Evolutionary conservation across 495 filamentous ascomycete genomes (phyloP), one percentile per base, ranked within the genome.

Genomic region (Penicillium ochrochloron): DNA sequence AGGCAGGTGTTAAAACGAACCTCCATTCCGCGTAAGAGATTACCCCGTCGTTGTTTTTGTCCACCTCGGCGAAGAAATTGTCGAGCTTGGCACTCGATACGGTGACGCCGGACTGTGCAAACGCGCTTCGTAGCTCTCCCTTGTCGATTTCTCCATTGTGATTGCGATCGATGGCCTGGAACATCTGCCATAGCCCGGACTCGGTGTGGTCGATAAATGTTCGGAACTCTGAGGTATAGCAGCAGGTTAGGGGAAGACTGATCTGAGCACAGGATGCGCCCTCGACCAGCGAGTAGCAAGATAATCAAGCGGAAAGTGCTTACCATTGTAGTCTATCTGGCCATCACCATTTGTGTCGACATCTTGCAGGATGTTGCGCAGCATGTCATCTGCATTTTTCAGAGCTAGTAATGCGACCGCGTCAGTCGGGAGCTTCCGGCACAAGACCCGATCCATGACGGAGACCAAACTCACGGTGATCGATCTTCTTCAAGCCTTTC

Each of bases 1-100:
- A 29, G 34, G 52, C 41, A 29, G 46, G 51, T 50, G 23, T 21
- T 21, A 25, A 50, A 55, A 57, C 87, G 72, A 89, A 98, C 94
- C 95, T 91, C 95, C 95, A 99, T 81, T 99, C 95, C 60, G 91
- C 86, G 77, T 95, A 99, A 48, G 83, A 90, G 65, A 99, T 97
- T 59, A 85, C 89, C 19, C 87, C 96, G 76, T 98, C 94, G 60
- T 89, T 84, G 75, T 99, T 94, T 71, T 84, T 85, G 76, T 99
- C 95, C 55, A 99, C 91, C 68, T 97, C 89, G 34, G 82, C 80
- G 70, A 99, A 97, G 78, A 99, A 97, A 55, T 86, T 83, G 65
- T 95, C 86, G 23, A 99, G 75, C 70, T 92, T 90, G 59, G 89
- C 82, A 61, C 78, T 87, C 11, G 93, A 89, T 1, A 98, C 90